These are phyloP conservation scores for Heterobasidion occidentale DNA, from an alignment of 1,284 basidiomycete genomes.

Conservation along the genomic window DNA sequence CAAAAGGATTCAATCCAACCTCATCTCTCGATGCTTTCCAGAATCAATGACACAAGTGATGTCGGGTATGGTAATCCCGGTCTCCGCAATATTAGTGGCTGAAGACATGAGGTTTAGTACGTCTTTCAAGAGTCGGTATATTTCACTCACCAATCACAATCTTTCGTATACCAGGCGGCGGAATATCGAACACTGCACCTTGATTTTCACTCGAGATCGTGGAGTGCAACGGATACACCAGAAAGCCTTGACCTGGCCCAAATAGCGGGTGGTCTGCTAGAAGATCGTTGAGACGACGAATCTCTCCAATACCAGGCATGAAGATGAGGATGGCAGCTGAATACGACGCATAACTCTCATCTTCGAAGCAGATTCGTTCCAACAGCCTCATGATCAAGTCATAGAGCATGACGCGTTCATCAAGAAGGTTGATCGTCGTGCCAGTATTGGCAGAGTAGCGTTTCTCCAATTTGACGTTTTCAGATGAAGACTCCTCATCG, in stretches of 20 bases:
- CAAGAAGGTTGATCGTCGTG: conserved; percentile 78
- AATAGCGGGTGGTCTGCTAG: conserved; percentile 75
- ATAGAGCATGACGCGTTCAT: conserved; percentile 87
- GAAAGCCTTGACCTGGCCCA: conserved; percentile 60
- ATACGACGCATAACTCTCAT: conserved; percentile 43
- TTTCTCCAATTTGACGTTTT: conserved; percentile 56
- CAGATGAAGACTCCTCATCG: conserved; percentile 45
- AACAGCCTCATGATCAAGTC: conserved; percentile 85
- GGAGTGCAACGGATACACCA: conserved; percentile 90
- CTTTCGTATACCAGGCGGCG: conserved; percentile 75
- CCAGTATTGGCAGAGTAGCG: conserved; percentile 71
- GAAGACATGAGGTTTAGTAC: conserved; percentile 1
- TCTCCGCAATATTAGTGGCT: conserved; percentile 77
- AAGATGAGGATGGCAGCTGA: conserved; percentile 88
- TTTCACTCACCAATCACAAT: conserved; percentile 75
- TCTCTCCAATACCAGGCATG: conserved; percentile 92
- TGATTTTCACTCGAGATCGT: conserved; percentile 89
- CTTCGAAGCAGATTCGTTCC: conserved; percentile 81
- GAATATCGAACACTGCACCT: conserved; percentile 84
- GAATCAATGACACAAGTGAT: conserved; percentile 97
- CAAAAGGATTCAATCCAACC: conserved; percentile 30
- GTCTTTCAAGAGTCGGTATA: neutral
- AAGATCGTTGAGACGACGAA: conserved; percentile 82
- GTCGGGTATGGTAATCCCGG: conserved; percentile 95
- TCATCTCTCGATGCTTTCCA: conserved; percentile 92